These are phyloP conservation scores for Colletotrichum eleusines DNA, from an alignment of 2,329 filamentous ascomycete species.

Conservation along the genomic window DNA sequence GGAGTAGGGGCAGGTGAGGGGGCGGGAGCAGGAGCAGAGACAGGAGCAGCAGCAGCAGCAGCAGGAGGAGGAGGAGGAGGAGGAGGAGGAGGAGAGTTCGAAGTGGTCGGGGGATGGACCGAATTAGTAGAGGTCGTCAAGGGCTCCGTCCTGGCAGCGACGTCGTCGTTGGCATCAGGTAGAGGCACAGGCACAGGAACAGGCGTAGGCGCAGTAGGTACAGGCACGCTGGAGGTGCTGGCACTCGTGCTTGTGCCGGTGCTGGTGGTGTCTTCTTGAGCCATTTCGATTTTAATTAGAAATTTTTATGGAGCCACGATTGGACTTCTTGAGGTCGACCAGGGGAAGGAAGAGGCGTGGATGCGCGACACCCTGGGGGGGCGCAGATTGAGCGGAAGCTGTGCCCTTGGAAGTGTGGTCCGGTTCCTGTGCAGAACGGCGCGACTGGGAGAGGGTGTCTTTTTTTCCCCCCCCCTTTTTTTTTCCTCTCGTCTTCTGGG, in stretches of 20 bases:
- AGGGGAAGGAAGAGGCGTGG: constrained; percentile 44
- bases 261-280: constrained; percentile 47
- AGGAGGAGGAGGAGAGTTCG: constrained; percentile 31
- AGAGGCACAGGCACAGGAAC: constrained; percentile 25
- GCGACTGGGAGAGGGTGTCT: constrained; percentile 32
- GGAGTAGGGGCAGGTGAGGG: neutral
- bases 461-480: constrained; percentile 18
- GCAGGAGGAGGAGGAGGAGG: constrained; percentile 16
- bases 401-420: constrained; percentile 24
- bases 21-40: neutral
- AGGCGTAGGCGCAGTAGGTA: constrained; percentile 26
- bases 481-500: neutral
- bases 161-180: constrained; percentile 38
- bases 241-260: constrained; percentile 35
- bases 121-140: constrained; percentile 40
- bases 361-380: constrained; percentile 43
- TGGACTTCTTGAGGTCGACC: constrained; percentile 48
- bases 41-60: neutral
- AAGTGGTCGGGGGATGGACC: constrained; percentile 31
- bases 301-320: constrained; percentile 55
- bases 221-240: constrained; percentile 39
- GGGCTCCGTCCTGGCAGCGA: constrained; percentile 28
- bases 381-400: constrained; percentile 27
- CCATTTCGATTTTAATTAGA: constrained; percentile 56
- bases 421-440: constrained; percentile 34